Conservation (phyloP, 1,284 basidiomycete genomes). For the Amylostereum chailletii region DNA sequence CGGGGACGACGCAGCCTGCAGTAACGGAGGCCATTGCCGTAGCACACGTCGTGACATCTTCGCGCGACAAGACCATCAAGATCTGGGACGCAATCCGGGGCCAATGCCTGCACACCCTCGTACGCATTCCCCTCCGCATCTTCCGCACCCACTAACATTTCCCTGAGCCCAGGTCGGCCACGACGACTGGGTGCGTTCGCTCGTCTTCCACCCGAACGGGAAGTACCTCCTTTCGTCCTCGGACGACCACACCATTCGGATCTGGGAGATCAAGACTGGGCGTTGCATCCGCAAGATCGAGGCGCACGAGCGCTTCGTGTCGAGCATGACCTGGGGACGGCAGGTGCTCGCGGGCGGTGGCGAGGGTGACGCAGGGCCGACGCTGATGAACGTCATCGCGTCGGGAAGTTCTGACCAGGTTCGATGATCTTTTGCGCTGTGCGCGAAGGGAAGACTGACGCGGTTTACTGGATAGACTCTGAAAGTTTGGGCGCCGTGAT, state of each 20-base stretch:
- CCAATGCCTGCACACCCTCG: constrained; percentile 59
- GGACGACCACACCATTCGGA: constrained; percentile 70
- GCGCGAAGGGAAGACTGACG: neutral
- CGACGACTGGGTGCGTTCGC: constrained; percentile 63
- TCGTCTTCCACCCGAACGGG: constrained; percentile 68
- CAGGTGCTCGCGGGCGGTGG: constrained; percentile 32
- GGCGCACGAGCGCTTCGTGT: constrained; percentile 66
- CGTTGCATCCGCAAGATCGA: constrained; percentile 63
- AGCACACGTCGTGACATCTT: constrained; percentile 56
- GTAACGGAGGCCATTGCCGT: constrained; percentile 24
- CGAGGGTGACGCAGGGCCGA: constrained; percentile 25
- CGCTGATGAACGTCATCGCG: constrained; percentile 57
- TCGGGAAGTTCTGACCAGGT: constrained; percentile 56
- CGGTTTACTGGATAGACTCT: neutral
- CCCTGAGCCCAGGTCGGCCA: constrained; percentile 37
- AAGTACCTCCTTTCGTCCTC: constrained; percentile 66
- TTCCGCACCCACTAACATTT: neutral
- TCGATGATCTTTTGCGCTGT: neutral
- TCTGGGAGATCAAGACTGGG: constrained; percentile 68
- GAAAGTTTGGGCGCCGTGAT: neutral
- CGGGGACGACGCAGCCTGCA: constrained; percentile 4
- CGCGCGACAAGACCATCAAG: constrained; percentile 66
- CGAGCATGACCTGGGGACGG: constrained; percentile 58
- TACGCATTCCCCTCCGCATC: constrained; percentile 21
- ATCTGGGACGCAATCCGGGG: constrained; percentile 65